These are phyloP conservation scores for Peribolospora kevripleyi DNA, from an alignment of 768 basidiomycete species.

Conservation along the genomic window DNA sequence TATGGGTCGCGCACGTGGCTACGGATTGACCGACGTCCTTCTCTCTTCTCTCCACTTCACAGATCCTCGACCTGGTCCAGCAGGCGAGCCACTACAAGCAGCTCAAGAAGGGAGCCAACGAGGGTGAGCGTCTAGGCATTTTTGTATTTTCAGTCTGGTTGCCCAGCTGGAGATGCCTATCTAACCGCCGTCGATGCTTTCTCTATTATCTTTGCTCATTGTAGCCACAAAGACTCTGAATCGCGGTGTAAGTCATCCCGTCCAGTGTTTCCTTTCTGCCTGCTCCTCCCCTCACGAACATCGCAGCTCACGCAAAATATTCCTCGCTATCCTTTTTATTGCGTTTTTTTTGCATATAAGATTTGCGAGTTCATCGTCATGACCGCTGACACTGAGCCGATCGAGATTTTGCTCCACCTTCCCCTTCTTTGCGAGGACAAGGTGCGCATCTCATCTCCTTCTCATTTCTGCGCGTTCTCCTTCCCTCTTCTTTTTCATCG, in stretches of 20 bases:
- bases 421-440: conserved; percentile 97
- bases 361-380: conserved; percentile 93
- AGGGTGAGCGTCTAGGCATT: conserved; percentile 34
- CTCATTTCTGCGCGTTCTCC: conserved; percentile 4
- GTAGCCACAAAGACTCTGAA: conserved; percentile 77
- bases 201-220: neutral
- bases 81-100: conserved; percentile 95
- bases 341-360: neutral
- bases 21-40: no score
- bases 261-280: no score
- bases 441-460: conserved; percentile 23
- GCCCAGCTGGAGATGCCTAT: no score
- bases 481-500: neutral
- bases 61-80: conserved; percentile 90
- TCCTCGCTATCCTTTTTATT: rapidly evolving
- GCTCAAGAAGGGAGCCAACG: conserved; percentile 95
- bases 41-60: neutral
- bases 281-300: no score
- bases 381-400: conserved; percentile 80
- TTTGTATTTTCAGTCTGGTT: neutral
- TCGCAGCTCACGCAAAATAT: neutral
- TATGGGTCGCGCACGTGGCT: neutral
- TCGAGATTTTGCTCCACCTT: conserved; percentile 91
- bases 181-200: neutral
- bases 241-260: no score